phyloP scores from a whole-genome alignment of 768 basidiomycete species.

The Chalciporus piperatus region DNA sequence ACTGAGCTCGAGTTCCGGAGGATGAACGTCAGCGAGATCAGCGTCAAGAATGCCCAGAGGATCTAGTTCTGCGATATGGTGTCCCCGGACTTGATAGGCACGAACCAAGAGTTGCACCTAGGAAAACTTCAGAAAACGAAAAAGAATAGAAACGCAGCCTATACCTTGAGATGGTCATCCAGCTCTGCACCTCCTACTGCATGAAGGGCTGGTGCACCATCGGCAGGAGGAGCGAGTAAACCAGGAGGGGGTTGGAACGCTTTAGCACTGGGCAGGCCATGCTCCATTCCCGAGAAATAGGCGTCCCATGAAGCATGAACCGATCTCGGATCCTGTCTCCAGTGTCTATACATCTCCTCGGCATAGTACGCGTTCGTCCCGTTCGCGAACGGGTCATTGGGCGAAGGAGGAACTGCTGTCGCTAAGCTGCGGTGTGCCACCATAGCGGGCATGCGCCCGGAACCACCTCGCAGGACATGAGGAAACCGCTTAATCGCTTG shows the following conservation, averaged over 20 bases:
- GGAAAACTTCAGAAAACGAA: neutral
- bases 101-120: constrained; percentile 97
- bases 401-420: constrained; percentile 56
- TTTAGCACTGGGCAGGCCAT: constrained; percentile 71
- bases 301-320: constrained; percentile 94
- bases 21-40: constrained; percentile 74
- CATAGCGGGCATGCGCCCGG: constrained; percentile 15
- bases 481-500: constrained; percentile 38
- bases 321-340: constrained; percentile 85
- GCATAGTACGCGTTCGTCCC: constrained; percentile 95
- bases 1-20: constrained; percentile 90
- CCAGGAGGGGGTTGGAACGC: constrained; percentile 86
- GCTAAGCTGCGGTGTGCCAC: constrained; percentile 39
- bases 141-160: constrained; percentile 11
- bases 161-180: constrained; percentile 91
- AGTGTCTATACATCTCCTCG: constrained; percentile 94
- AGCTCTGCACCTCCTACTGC: constrained; percentile 71
- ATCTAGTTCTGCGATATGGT: constrained; percentile 93
- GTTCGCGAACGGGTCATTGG: constrained; percentile 87
- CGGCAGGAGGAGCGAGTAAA: constrained; percentile 66
- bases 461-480: constrained; percentile 21
- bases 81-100: constrained; percentile 98
- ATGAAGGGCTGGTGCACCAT: constrained; percentile 77
- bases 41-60: constrained; percentile 91
- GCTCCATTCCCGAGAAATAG: constrained; percentile 93